phyloP scores from a whole-genome alignment of 2,329 filamentous ascomycete species.

The Penicillium aurantiogriseum region DNA sequence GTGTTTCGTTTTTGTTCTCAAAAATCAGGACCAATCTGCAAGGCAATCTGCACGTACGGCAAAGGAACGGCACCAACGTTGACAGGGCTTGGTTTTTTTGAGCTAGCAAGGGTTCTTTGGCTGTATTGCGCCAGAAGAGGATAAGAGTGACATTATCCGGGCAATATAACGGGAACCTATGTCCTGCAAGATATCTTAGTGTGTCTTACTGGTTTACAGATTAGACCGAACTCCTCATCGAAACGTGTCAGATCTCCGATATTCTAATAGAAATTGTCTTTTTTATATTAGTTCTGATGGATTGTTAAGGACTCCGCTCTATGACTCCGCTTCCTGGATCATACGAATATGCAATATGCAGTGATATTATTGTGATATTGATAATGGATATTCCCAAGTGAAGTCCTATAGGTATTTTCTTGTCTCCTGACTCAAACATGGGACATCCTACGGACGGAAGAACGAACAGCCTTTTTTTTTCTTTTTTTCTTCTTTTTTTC shows the following conservation, averaged over 20 bases:
- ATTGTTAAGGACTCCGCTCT: slow-evolving; percentile 8
- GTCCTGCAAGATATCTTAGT: neutral
- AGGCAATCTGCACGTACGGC: slow-evolving; percentile 8
- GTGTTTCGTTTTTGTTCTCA: neutral
- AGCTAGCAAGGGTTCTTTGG: slow-evolving; percentile 1
- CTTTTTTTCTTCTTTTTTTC: neutral
- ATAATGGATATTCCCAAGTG: neutral
- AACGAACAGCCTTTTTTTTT: neutral
- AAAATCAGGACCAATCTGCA: slow-evolving; percentile 4
- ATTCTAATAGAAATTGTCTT: neutral
- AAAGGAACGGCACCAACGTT: neutral
- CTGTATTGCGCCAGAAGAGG: slow-evolving; percentile 16
- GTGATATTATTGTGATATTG: neutral
- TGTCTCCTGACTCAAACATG: neutral
- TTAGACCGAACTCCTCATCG: slow-evolving; percentile 24
- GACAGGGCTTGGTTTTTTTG: slow-evolving; percentile 12
- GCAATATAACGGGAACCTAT: neutral
- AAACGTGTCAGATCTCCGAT: slow-evolving; percentile 21
- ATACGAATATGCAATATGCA: neutral
- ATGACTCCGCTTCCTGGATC: no score
- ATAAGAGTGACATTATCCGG: slow-evolving; percentile 1
- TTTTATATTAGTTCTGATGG: neutral
- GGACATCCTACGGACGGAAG: neutral
- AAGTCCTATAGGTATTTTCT: neutral
- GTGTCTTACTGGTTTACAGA: neutral